phyloP scores from a whole-genome alignment of 306 rosid species.

The Cucumis hystrix region DNA sequence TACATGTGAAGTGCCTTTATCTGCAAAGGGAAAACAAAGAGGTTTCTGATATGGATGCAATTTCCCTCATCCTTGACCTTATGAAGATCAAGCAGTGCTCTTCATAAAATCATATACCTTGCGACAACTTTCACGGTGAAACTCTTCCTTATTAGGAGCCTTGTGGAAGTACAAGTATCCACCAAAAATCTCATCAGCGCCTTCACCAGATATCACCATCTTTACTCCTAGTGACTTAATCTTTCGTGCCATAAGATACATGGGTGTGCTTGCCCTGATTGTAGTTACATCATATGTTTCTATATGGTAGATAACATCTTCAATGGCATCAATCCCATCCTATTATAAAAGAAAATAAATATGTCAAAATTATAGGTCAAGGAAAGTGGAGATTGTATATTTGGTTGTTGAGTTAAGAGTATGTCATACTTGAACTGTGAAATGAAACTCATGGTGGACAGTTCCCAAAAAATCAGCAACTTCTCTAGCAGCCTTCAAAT shows the following conservation, averaged over 20 bases:
- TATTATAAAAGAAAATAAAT: slow-evolving; percentile 9
- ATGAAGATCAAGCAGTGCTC: neutral
- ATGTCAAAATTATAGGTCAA: neutral
- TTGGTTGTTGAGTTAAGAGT: neutral
- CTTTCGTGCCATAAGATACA: slow-evolving; percentile 93
- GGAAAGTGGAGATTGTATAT: neutral
- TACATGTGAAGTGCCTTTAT: slow-evolving; percentile 81
- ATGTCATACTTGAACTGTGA: slow-evolving; percentile 68
- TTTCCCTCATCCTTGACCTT: neutral
- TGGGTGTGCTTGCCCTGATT: slow-evolving; percentile 92
- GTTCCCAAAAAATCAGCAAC: slow-evolving; percentile 90
- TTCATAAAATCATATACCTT: slow-evolving; percentile 36
- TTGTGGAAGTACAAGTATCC: slow-evolving; percentile 96
- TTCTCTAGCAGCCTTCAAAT: slow-evolving; percentile 87
- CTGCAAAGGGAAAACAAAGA: slow-evolving; percentile 25
- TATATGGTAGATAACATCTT: slow-evolving; percentile 82
- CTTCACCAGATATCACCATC: slow-evolving; percentile 96
- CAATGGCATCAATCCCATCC: slow-evolving; percentile 97
- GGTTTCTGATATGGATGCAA: neutral
- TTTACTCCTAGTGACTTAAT: slow-evolving; percentile 94
- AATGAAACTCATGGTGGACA: slow-evolving; percentile 77
- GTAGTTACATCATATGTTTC: slow-evolving; percentile 96
- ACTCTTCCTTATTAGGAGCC: slow-evolving; percentile 96
- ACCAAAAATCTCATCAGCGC: slow-evolving; percentile 91
- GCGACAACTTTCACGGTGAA: slow-evolving; percentile 84